Conservation (phyloP, 2,329 filamentous ascomycete genomes). For the Geosmithia putterillii region DNA sequence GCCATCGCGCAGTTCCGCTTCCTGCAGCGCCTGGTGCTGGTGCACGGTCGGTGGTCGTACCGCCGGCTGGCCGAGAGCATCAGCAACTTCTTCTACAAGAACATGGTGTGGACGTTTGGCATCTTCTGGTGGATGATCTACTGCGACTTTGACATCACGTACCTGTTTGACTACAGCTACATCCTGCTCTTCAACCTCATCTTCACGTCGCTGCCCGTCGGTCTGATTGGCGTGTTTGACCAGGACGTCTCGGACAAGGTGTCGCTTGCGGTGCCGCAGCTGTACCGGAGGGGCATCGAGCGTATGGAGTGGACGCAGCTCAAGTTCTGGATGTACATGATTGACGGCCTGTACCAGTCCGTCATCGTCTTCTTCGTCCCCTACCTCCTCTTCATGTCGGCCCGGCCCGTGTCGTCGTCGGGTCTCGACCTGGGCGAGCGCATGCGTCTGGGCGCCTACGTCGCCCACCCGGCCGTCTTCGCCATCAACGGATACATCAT, state of each 20-base stretch:
- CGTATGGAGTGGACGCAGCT: constrained; percentile 88
- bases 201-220: constrained; percentile 90
- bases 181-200: constrained; percentile 93
- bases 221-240: constrained; percentile 91
- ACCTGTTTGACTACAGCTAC: constrained; percentile 96
- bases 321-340: constrained; percentile 97
- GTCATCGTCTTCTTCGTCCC: constrained; percentile 88
- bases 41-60: constrained; percentile 96
- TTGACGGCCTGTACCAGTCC: constrained; percentile 89
- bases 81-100: constrained; percentile 99
- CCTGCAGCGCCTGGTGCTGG: constrained; percentile 70
- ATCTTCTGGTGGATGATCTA: constrained; percentile 98
- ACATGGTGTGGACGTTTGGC: constrained; percentile 92
- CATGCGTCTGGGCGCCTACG: constrained; percentile 73
- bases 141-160: constrained; percentile 91
- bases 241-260: constrained; percentile 94
- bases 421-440: constrained; percentile 71
- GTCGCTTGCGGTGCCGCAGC: constrained; percentile 84
- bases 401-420: constrained; percentile 55
- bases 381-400: constrained; percentile 63
- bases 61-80: constrained; percentile 83
- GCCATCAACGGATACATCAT: constrained; percentile 91
- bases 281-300: constrained; percentile 93
- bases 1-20: constrained; percentile 91
- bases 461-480: constrained; percentile 72